A percentile compares a stretch with the other conserved stretches of the same genome.
Evolutionary conservation across 139 green algal genomes (phyloP).

Genomic region (Asterochloris sp.): DNA sequence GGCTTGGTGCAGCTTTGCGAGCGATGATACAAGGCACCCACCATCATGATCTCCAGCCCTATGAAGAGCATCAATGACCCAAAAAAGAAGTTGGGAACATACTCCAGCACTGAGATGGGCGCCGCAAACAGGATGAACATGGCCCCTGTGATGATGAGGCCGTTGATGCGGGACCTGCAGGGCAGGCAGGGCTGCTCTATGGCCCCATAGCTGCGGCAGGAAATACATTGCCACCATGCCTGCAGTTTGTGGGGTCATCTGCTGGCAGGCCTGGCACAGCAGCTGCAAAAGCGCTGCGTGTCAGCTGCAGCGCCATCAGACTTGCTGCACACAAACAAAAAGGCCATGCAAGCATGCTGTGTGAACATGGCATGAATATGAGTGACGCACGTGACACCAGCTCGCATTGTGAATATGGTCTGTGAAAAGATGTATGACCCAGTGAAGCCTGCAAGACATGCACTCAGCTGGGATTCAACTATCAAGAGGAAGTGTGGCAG

Average conservation of each 20-base stretch:
- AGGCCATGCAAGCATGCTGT: conserved; percentile 23
- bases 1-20: too few relatives aligned
- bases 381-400: conserved; percentile 24
- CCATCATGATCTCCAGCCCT: conserved; percentile 63
- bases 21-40: neutral
- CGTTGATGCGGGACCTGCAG: conserved; percentile 6
- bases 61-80: conserved; percentile 77
- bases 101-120: conserved; percentile 8
- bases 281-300: too few relatives aligned
- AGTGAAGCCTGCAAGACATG: conserved; percentile 53
- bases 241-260: too few relatives aligned
- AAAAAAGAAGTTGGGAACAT: conserved; percentile 47
- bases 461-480: too few relatives aligned
- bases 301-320: too few relatives aligned
- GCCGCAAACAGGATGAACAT: conserved; percentile 3
- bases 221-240: too few relatives aligned
- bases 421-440: conserved; percentile 78
- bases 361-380: too few relatives aligned
- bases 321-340: neutral
- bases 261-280: too few relatives aligned
- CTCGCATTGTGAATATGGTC: conserved; percentile 63
- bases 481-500: too few relatives aligned
- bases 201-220: too few relatives aligned
- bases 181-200: too few relatives aligned
- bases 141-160: neutral